These are phyloP conservation scores for Rosa hybrid DNA, from an alignment of 331 rosid genomes.

Conservation along the genomic window DNA sequence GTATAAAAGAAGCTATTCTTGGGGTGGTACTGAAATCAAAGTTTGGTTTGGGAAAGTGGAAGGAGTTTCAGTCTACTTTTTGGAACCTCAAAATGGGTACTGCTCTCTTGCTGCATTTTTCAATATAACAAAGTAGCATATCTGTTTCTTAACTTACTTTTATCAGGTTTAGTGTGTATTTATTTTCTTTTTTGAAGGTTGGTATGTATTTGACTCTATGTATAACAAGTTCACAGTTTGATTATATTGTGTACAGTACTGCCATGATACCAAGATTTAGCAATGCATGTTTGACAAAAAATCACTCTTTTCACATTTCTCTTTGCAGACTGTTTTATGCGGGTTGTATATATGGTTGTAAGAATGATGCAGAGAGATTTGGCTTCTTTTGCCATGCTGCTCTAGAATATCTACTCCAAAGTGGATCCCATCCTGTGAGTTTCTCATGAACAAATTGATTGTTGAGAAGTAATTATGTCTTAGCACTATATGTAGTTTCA, in stretches of 20 bases:
- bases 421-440: conserved; percentile 84
- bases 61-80: conserved; percentile 73
- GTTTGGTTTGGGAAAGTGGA: conserved; percentile 87
- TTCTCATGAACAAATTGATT: conserved; percentile 20
- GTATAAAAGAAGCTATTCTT: conserved; percentile 45
- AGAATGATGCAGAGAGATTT: conserved; percentile 74
- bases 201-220: background rate
- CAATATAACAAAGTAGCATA: background rate
- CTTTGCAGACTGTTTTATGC: conserved; percentile 52
- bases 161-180: conserved; percentile 12
- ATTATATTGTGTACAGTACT: conserved; percentile 1
- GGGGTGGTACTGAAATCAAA: conserved; percentile 75
- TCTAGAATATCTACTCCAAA: conserved; percentile 82
- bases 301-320: conserved; percentile 5
- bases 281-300: conserved; percentile 17
- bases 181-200: background rate
- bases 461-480: conserved; percentile 9
- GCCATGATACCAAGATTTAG: conserved; percentile 15
- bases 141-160: background rate
- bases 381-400: conserved; percentile 84
- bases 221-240: background rate
- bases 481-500: background rate
- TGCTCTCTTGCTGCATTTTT: conserved; percentile 14
- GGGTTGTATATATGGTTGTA: conserved; percentile 76
- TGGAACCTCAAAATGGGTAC: conserved; percentile 85